These are phyloP conservation scores for Boletus pseudopeckii DNA, from an alignment of 768 basidiomycete species.

Conservation along the genomic window DNA sequence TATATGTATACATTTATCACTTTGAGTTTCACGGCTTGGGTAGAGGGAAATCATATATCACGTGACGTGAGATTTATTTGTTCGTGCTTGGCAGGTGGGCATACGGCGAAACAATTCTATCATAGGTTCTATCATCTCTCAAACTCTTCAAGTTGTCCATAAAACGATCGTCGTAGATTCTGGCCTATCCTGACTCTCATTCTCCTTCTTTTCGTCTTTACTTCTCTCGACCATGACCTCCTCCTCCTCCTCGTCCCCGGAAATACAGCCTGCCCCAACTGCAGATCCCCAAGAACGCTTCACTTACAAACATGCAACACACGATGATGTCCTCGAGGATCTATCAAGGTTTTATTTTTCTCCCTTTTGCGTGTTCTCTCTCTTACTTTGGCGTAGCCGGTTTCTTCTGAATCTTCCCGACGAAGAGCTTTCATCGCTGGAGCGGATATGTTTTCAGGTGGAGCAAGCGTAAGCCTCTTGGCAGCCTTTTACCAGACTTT, in stretches of 20 bases:
- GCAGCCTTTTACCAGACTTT: constrained; percentile 6
- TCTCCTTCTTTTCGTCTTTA: constrained; percentile 29
- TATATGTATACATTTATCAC: constrained; percentile 5
- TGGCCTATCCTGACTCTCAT: constrained; percentile 28
- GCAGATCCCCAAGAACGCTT: constrained; percentile 39
- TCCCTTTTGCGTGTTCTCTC: constrained; percentile 7
- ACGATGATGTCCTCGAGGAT: constrained; percentile 88
- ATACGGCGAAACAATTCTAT: constrained; percentile 23
- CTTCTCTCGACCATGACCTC: constrained; percentile 54
- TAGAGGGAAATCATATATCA: constrained; percentile 3
- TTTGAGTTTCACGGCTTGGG: neutral
- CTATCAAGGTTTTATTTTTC: constrained; percentile 64
- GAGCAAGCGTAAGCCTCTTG: constrained; percentile 85
- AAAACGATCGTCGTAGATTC: constrained; percentile 32
- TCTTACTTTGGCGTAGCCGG: constrained; percentile 51
- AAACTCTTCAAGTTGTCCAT: constrained; percentile 26
- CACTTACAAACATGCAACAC: constrained; percentile 67
- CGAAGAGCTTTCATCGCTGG: constrained; percentile 85
- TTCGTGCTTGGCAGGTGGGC: constrained; percentile 18
- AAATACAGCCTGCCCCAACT: constrained; percentile 52
- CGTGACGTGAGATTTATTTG: constrained; percentile 22
- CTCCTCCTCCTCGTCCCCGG: constrained; percentile 76
- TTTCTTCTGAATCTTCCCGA: constrained; percentile 96
- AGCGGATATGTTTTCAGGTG: constrained; percentile 96
- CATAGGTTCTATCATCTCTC: constrained; percentile 25